Evolutionary conservation across 495 filamentous ascomycete genomes (phyloP), one percentile per base, ranked within the genome.

Genomic region (Penicillium silybi): DNA sequence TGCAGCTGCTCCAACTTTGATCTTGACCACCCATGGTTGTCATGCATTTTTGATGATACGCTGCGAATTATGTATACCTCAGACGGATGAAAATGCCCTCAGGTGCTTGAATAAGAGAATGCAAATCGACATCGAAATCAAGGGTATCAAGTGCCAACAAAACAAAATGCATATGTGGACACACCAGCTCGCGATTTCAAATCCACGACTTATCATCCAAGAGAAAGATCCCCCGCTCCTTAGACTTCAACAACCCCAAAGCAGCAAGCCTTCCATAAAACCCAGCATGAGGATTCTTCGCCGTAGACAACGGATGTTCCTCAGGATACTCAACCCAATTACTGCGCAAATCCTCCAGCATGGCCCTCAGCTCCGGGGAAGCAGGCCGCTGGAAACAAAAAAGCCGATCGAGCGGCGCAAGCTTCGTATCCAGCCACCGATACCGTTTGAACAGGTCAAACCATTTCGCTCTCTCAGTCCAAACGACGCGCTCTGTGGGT

Each of bases 191-290:
- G 29, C 29, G 29, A 3, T 32, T 15, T 45, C 48, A 57, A 44
- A 55, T 17, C 62, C 56, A 59, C 26, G 52, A 54, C n/a, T 37
- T 34, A 4, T 56, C 47, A 50, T 61, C 54, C 44, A 62, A 19
- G 39, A 53, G 25, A 26, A 53, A 57, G 3, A 58, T 27, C 2
- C 54, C 40, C 17, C 41, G 45, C 16, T 48, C 16, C 18, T 6
- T 48, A 10, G 54, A 39, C 32, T 50, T 59, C 17, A 46, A 19
- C 52, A 56, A 54, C 20, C 50, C 57, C 26, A 61, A 25, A 9
- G 54, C 54, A 16, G 49, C 47, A 29, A 66, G 41, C 10, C 61
- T 61, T 25, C 60, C 60, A 55, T 54, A 61, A 6, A 64, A 52
- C 25, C 61, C 56, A 26, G 34, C 55, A 1, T 25, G 29, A 6